phyloP scores from a whole-genome alignment of 2,329 filamentous ascomycete genomes.

The Samsoniella hepiali region DNA sequence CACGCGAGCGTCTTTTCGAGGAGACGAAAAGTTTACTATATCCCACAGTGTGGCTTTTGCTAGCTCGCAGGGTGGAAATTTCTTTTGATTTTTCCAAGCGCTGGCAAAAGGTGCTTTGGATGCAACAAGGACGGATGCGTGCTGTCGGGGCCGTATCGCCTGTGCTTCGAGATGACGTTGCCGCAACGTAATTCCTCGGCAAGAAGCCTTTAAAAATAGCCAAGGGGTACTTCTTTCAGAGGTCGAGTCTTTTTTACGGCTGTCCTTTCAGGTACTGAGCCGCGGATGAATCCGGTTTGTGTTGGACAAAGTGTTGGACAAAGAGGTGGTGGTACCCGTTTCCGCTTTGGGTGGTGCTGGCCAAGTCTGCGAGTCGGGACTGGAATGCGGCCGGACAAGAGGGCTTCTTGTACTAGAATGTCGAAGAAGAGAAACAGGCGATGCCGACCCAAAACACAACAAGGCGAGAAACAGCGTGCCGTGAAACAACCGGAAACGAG shows the following conservation, averaged over 20 bases:
- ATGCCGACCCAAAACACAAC: too few relatives aligned
- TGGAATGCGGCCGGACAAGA: background rate
- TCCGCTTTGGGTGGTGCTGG: background rate
- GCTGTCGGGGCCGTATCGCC: background rate
- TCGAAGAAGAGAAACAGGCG: too few relatives aligned
- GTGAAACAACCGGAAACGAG: too few relatives aligned
- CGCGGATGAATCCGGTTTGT: background rate
- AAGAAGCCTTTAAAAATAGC: too few relatives aligned
- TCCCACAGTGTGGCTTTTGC: background rate
- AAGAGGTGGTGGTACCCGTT: background rate
- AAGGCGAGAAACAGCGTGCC: too few relatives aligned
- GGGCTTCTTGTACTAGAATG: too few relatives aligned
- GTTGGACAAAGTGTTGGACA: slow-evolving; percentile 2
- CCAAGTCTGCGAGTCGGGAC: background rate
- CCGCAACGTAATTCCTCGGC: background rate
- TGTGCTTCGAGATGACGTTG: background rate
- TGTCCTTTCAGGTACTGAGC: background rate
- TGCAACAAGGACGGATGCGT: slow-evolving; percentile 2
- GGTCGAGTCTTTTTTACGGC: background rate
- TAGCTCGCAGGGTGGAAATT: background rate
- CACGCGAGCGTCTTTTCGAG: slow-evolving; percentile 9
- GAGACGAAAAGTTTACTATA: background rate
- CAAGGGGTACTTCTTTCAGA: background rate
- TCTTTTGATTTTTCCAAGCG: background rate
- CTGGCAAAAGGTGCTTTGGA: background rate